Percentiles rank a stretch among this genome's conserved stretches.
phyloP scores from a whole-genome alignment of 768 basidiomycete genomes.

The Suillus fuscotomentosus region DNA sequence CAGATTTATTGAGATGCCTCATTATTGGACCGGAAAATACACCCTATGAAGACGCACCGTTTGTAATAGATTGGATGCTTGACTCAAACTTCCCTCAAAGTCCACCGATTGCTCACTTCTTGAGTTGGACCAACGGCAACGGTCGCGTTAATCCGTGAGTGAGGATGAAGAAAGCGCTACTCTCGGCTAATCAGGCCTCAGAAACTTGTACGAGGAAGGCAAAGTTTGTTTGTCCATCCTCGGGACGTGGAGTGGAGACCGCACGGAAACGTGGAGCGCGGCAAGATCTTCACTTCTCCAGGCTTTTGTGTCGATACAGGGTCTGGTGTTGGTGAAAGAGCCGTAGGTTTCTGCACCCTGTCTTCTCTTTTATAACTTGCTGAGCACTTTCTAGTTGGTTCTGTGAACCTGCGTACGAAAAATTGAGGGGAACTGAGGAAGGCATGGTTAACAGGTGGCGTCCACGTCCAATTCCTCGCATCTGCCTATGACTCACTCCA shows the following conservation, averaged over 20 bases:
- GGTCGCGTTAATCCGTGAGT: conserved; percentile 87
- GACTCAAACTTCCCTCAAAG: conserved; percentile 80
- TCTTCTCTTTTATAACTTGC: conserved; percentile 4
- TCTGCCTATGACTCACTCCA: background rate
- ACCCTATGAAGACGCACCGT: conserved; percentile 93
- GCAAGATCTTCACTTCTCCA: conserved; percentile 85
- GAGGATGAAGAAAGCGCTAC: background rate
- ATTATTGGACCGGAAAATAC: conserved; percentile 94
- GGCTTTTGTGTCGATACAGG: conserved; percentile 92
- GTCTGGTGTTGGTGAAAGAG: conserved; percentile 88
- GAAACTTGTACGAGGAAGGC: conserved; percentile 93
- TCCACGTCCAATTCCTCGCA: background rate
- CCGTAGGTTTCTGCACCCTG: conserved; percentile 54
- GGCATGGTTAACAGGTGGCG: conserved; percentile 80
- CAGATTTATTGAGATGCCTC: conserved; percentile 81
- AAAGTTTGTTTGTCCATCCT: conserved; percentile 92
- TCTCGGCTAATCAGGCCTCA: conserved; percentile 24
- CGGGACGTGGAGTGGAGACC: conserved; percentile 91
- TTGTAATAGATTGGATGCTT: conserved; percentile 92
- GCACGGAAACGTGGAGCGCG: conserved; percentile 84
- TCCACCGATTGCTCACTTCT: conserved; percentile 87
- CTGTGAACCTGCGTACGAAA: conserved; percentile 93
- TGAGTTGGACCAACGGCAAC: conserved; percentile 93
- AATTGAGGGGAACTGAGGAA: conserved; percentile 86
- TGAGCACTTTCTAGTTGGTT: conserved; percentile 58